Evolutionary conservation across 805 yeast species (phyloP).

Genomic region (Cyberlindnera petersonii): DNA sequence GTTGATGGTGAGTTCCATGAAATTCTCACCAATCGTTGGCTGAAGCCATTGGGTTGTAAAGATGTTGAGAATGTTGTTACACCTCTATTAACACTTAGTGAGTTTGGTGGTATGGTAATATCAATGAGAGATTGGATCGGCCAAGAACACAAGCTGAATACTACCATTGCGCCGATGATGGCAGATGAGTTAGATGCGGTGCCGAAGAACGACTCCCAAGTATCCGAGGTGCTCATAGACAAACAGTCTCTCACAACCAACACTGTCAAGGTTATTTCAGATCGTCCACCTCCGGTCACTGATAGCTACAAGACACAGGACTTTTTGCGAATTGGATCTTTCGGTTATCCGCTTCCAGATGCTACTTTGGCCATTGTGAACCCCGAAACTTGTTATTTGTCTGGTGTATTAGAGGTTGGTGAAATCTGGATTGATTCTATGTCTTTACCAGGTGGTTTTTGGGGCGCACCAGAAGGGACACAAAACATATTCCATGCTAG

Average conservation of each 20-base stretch:
- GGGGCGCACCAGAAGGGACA: constrained; percentile 67
- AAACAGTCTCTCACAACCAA: constrained; percentile 70
- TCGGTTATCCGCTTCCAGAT: constrained; percentile 93
- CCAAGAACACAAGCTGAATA: constrained; percentile 58
- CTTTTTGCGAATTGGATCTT: constrained; percentile 75
- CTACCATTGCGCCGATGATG: constrained; percentile 35
- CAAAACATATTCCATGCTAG: constrained; percentile 76
- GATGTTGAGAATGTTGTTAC: constrained; percentile 73
- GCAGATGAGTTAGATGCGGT: constrained; percentile 36
- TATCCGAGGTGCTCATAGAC: constrained; percentile 68
- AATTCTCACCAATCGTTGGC: constrained; percentile 83
- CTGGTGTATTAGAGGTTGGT: constrained; percentile 78
- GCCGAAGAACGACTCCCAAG: constrained; percentile 23
- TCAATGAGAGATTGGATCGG: constrained; percentile 91
- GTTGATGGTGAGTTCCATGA: constrained; percentile 93
- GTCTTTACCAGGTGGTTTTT: constrained; percentile 85
- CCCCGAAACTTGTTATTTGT: constrained; percentile 80
- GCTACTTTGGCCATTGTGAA: constrained; percentile 91
- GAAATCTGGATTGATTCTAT: constrained; percentile 98
- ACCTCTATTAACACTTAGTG: constrained; percentile 84
- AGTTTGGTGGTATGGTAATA: constrained; percentile 94
- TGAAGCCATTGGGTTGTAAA: constrained; percentile 83
- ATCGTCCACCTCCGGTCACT: constrained; percentile 45
- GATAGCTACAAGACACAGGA: constrained; percentile 43
- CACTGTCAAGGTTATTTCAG: constrained; percentile 61